These are phyloP conservation scores for Cercospora zeae-maydis DNA, from an alignment of 2,329 filamentous ascomycete species.

Conservation along the genomic window DNA sequence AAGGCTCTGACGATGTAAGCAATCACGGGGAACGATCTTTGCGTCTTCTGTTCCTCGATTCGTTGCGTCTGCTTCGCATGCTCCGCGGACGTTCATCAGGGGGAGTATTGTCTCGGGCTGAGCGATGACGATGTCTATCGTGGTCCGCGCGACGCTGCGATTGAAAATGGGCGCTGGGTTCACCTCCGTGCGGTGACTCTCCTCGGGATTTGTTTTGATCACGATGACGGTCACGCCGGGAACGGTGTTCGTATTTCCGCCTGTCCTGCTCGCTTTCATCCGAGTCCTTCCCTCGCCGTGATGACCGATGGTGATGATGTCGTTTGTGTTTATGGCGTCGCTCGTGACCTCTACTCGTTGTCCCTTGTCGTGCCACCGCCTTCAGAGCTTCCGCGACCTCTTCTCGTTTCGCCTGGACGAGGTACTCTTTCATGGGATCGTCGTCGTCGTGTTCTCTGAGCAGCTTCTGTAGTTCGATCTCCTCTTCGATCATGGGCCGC, in stretches of 20 bases:
- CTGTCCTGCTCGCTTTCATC: constrained; percentile 9
- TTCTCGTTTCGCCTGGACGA: constrained; percentile 87
- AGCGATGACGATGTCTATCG: background rate
- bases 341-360: background rate
- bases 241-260: background rate
- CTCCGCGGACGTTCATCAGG: background rate
- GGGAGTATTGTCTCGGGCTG: background rate
- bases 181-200: background rate
- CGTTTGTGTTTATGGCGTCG: constrained; percentile 43
- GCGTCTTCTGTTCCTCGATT: background rate
- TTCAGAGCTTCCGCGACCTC: constrained; percentile 71
- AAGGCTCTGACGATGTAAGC: background rate
- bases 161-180: background rate
- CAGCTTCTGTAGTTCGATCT: constrained; percentile 71
- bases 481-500: constrained; percentile 71
- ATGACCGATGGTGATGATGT: constrained; percentile 41
- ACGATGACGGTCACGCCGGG: constrained; percentile 3
- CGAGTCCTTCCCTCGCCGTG: constrained; percentile 16
- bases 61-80: background rate
- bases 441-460: constrained; percentile 78
- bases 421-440: constrained; percentile 91
- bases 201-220: background rate
- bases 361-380: constrained; percentile 50
- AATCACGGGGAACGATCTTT: background rate
- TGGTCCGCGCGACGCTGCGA: background rate